Evolutionary conservation across 2,329 filamentous ascomycete species (phyloP).

Genomic region (Pyrenophora teres): DNA sequence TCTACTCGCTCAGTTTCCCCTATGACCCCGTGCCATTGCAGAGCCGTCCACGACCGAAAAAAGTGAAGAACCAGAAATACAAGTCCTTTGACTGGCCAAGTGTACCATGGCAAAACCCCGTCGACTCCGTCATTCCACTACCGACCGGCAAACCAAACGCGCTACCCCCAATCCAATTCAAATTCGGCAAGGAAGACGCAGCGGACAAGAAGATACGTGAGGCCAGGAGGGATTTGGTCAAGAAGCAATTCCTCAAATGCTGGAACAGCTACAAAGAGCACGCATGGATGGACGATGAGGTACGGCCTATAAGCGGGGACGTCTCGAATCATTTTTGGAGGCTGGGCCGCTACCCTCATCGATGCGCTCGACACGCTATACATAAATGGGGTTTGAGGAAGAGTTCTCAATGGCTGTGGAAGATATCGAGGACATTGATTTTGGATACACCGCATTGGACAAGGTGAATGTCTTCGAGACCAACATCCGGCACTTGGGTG

Average conservation of each 20-base stretch:
- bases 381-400: conserved; percentile 54
- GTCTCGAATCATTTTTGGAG: conserved; percentile 52
- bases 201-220: conserved; percentile 40
- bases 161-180: conserved; percentile 51
- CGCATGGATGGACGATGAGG: conserved; percentile 57
- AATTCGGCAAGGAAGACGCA: conserved; percentile 46
- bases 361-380: conserved; percentile 54
- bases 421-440: conserved; percentile 52
- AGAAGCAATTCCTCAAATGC: conserved; percentile 50
- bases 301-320: conserved; percentile 51
- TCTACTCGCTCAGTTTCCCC: conserved; percentile 46
- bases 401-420: conserved; percentile 54
- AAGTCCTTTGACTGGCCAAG: conserved; percentile 48
- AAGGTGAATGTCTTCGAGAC: conserved; percentile 57
- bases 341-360: conserved; percentile 55
- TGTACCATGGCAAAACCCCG: conserved; percentile 49
- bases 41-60: conserved; percentile 15
- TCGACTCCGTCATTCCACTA: conserved; percentile 43
- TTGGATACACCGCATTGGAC: conserved; percentile 46
- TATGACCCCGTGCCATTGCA: conserved; percentile 21
- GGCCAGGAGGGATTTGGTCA: conserved; percentile 46
- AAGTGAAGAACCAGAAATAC: conserved; percentile 11
- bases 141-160: conserved; percentile 45
- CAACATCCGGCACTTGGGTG: conserved; percentile 80
- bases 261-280: conserved; percentile 52